Evolutionary conservation across 108 stramenopile species (phyloP).

Genomic region (Nitzschia sp.): DNA sequence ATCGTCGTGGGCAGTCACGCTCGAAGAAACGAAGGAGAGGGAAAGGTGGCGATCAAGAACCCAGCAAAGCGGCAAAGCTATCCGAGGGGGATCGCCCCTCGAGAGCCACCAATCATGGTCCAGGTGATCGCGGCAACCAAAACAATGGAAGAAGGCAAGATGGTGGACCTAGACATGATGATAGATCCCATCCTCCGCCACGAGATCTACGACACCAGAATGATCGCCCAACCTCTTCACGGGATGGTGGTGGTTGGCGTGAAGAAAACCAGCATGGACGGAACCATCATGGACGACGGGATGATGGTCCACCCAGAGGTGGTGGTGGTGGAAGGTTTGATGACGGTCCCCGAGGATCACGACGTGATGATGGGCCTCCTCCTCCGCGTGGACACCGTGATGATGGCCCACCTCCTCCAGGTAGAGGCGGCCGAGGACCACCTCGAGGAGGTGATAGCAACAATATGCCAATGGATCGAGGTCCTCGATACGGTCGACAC

Average conservation of each 20-base stretch:
- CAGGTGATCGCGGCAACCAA: neutral
- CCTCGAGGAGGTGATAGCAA: constrained; percentile 11
- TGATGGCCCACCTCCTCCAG: constrained; percentile 18
- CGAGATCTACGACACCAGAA: no score
- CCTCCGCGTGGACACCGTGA: constrained; percentile 7
- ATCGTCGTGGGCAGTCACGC: neutral
- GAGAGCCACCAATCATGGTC: neutral
- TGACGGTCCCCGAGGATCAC: constrained; percentile 17
- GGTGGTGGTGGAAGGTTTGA: constrained; percentile 10
- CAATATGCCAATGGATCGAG: no score
- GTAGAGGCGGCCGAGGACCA: constrained; percentile 13
- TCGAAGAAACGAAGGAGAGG: constrained; percentile 20
- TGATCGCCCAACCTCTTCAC: no score
- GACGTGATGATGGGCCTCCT: constrained; percentile 7
- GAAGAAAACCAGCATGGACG: constrained; percentile 17
- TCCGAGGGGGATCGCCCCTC: neutral
- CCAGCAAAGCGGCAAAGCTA: neutral
- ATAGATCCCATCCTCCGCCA: neutral
- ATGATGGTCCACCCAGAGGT: neutral
- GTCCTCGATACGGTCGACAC: no score
- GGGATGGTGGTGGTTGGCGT: neutral
- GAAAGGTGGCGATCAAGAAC: constrained; percentile 2
- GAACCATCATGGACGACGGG: neutral
- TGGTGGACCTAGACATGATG: constrained; percentile 18
- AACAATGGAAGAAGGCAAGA: constrained; percentile 1